Percentiles rank a stretch among this genome's conserved stretches.
phyloP scores from a whole-genome alignment of 2,329 filamentous ascomycete species.

The Monosporascus sp. region DNA sequence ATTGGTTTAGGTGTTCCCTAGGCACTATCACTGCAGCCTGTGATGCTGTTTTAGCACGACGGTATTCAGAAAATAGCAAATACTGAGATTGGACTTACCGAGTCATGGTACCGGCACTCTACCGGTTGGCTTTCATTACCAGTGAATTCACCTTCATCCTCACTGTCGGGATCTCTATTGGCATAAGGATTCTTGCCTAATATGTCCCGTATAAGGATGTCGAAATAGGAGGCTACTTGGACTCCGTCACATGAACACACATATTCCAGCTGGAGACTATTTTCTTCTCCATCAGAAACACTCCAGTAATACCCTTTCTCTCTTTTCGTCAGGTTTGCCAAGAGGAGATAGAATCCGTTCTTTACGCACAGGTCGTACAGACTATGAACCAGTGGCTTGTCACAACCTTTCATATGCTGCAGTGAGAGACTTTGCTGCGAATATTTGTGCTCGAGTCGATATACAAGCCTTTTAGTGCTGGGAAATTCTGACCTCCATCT shows the following conservation, averaged over 20 bases:
- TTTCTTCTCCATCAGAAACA: background rate
- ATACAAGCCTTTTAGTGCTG: conserved; percentile 5
- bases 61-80: background rate
- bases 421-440: conserved; percentile 14
- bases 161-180: conserved; percentile 9
- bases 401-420: conserved; percentile 18
- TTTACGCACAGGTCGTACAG: conserved; percentile 9
- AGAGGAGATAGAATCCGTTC: conserved; percentile 10
- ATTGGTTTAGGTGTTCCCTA: background rate
- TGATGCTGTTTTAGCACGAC: background rate
- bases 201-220: conserved; percentile 5
- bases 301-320: background rate
- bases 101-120: conserved; percentile 12
- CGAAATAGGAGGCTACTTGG: background rate
- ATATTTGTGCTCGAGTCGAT: conserved; percentile 20
- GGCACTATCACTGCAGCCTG: conserved; percentile 11
- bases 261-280: conserved; percentile 1
- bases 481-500: conserved; percentile 3
- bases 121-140: conserved; percentile 12
- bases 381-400: conserved; percentile 10
- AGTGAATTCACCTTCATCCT: conserved; percentile 9
- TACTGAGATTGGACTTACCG: conserved; percentile 6
- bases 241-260: conserved; percentile 6
- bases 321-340: conserved; percentile 15
- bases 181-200: conserved; percentile 5